These are phyloP conservation scores for Phytophthora podocarpi DNA, from an alignment of 352 stramenopile genomes.

Conservation along the genomic window DNA sequence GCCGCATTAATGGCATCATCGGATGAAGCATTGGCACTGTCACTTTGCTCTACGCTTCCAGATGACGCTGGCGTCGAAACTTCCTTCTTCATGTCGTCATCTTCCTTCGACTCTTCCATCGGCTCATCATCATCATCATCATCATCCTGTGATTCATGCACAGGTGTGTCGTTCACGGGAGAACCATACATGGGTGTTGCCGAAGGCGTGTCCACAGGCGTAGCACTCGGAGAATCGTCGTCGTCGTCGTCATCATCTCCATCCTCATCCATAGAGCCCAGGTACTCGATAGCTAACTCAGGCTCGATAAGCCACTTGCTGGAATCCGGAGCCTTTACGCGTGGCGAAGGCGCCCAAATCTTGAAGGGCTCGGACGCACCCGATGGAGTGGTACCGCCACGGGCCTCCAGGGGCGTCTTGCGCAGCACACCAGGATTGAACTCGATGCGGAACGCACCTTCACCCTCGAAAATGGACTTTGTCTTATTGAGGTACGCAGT, in stretches of 20 bases:
- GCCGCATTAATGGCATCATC: slow-evolving; percentile 41
- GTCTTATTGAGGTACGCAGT: slow-evolving; percentile 73
- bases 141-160: slow-evolving; percentile 45
- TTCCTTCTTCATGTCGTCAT: slow-evolving; percentile 44
- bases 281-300: slow-evolving; percentile 75
- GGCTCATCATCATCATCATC: slow-evolving; percentile 55
- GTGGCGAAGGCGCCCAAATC: slow-evolving; percentile 85
- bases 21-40: slow-evolving; percentile 48
- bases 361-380: slow-evolving; percentile 54
- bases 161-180: slow-evolving; percentile 49
- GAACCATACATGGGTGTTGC: slow-evolving; percentile 77
- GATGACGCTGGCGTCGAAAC: slow-evolving; percentile 39
- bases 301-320: slow-evolving; percentile 88
- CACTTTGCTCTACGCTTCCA: slow-evolving; percentile 49
- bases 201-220: slow-evolving; percentile 68
- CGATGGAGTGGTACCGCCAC: slow-evolving; percentile 46
- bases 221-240: slow-evolving; percentile 70
- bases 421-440: slow-evolving; percentile 83
- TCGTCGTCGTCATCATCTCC: slow-evolving; percentile 72
- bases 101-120: slow-evolving; percentile 43
- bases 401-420: slow-evolving; percentile 69
- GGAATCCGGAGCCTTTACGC: slow-evolving; percentile 66
- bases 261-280: slow-evolving; percentile 83
- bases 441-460: slow-evolving; percentile 85
- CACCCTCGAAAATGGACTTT: slow-evolving; percentile 81